Conservation (phyloP, 1,284 basidiomycete species). For the Ustilago lituana region DNA sequence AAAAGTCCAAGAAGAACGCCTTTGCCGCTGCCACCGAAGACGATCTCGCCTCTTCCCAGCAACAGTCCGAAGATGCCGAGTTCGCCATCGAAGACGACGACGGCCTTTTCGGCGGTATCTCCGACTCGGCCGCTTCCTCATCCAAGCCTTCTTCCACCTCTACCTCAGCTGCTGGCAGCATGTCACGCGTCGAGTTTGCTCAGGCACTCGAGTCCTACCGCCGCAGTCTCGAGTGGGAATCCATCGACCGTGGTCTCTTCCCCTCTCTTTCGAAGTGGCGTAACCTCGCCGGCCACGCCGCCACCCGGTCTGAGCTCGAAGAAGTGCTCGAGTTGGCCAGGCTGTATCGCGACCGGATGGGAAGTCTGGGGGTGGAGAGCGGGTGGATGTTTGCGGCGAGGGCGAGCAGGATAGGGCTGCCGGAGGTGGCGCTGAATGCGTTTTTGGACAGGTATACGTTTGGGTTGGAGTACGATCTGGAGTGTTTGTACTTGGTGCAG, state of each 20-base stretch:
- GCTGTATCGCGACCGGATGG: conserved; percentile 36
- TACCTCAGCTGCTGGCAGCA: neutral
- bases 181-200: conserved; percentile 24
- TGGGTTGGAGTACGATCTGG: conserved; percentile 33
- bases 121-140: conserved; percentile 2
- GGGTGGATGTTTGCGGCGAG: conserved; percentile 4
- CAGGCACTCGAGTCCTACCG: conserved; percentile 11
- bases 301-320: conserved; percentile 13
- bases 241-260: conserved; percentile 17
- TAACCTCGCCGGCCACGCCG: conserved; percentile 9
- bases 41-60: neutral
- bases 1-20: conserved; percentile 34
- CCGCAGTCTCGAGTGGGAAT: conserved; percentile 14
- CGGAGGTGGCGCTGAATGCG: conserved; percentile 37
- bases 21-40: conserved; percentile 27
- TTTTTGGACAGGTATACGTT: conserved; percentile 32
- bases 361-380: conserved; percentile 12
- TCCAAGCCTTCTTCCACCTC: conserved; percentile 5
- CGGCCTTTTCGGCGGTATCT: conserved; percentile 29
- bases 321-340: conserved; percentile 24
- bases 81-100: conserved; percentile 27
- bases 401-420: conserved; percentile 9
- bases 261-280: conserved; percentile 19
- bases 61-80: conserved; percentile 7
- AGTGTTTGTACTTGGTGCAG: conserved; percentile 24